phyloP scores from a whole-genome alignment of 2,329 filamentous ascomycete genomes.

The Dactylellina parvicollis region DNA sequence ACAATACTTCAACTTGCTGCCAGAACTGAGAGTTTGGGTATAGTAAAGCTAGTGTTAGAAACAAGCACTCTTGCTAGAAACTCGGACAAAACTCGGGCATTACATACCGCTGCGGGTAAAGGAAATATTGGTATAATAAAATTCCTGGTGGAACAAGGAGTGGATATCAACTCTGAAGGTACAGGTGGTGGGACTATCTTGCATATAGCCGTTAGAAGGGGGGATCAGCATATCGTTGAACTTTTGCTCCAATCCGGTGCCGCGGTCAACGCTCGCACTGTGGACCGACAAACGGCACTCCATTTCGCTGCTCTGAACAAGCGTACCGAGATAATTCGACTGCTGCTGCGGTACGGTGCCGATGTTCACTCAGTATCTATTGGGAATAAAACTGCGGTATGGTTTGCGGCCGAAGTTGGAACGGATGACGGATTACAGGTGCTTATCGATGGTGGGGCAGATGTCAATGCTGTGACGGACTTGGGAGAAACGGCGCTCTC shows the following conservation, averaged over 20 bases:
- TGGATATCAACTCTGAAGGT: constrained; percentile 3
- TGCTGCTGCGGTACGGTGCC: constrained; percentile 11
- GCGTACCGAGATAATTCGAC: neutral
- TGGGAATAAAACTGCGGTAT: constrained; percentile 5
- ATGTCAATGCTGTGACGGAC: constrained; percentile 7
- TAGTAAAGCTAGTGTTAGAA: constrained; percentile 16
- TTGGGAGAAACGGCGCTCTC: constrained; percentile 20
- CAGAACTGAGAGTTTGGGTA: constrained; percentile 11
- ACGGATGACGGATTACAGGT: neutral
- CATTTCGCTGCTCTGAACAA: constrained; percentile 9
- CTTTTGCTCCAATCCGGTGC: constrained; percentile 16
- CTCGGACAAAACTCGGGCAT: constrained; percentile 2
- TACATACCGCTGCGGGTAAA: constrained; percentile 20
- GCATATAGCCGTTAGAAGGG: constrained; percentile 21
- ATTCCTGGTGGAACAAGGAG: constrained; percentile 2
- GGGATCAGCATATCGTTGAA: constrained; percentile 22
- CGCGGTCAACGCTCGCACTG: neutral
- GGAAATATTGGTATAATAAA: constrained; percentile 20
- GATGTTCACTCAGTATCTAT: neutral
- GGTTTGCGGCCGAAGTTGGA: constrained; percentile 12
- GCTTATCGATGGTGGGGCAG: constrained; percentile 22
- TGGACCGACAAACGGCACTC: constrained; percentile 1
- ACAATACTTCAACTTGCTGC: constrained; percentile 14
- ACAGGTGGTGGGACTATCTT: constrained; percentile 1
- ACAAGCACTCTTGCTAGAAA: neutral